phyloP scores from a whole-genome alignment of 2,329 filamentous ascomycete species.

The Fusarium chaquense region DNA sequence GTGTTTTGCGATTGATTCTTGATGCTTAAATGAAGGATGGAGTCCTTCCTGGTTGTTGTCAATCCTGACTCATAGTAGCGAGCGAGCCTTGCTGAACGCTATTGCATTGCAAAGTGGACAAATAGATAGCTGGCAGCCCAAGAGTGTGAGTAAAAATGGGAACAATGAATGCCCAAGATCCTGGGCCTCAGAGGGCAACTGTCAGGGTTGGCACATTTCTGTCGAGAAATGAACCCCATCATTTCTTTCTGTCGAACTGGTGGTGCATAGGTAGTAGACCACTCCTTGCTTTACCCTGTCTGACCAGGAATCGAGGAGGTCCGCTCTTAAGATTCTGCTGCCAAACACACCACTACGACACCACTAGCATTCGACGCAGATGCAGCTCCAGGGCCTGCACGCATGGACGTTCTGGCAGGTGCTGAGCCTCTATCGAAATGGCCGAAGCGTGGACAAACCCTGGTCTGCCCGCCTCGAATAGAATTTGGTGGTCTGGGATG shows the following conservation, averaged over 20 bases:
- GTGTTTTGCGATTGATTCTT: constrained; percentile 33
- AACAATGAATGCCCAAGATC: constrained; percentile 14
- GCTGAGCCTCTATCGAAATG: constrained; percentile 17
- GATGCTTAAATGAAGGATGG: constrained; percentile 25
- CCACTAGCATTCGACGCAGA: constrained; percentile 45
- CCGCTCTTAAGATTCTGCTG: constrained; percentile 22
- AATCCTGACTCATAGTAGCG: constrained; percentile 37
- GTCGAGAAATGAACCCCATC: constrained; percentile 31
- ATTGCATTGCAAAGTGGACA: constrained; percentile 15
- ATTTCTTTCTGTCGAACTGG: constrained; percentile 27
- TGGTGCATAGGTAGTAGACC: constrained; percentile 19
- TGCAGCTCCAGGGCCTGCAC: constrained; percentile 22
- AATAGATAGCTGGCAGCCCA: constrained; percentile 5
- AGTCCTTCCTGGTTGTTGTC: constrained; percentile 27
- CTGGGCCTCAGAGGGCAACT: constrained; percentile 28
- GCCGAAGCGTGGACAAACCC: constrained; percentile 36
- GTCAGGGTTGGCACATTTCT: constrained; percentile 20
- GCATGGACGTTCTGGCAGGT: constrained; percentile 23
- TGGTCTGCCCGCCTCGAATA: constrained; percentile 36
- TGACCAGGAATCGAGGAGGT: constrained; percentile 33
- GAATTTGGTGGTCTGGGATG: constrained; percentile 22
- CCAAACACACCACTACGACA: constrained; percentile 48
- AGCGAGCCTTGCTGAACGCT: constrained; percentile 17
- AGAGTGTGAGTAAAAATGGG: constrained; percentile 22
- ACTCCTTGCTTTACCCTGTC: constrained; percentile 30